Conservation (phyloP, 2,329 filamentous ascomycete species). For the Didymosphaeria variabile region DNA sequence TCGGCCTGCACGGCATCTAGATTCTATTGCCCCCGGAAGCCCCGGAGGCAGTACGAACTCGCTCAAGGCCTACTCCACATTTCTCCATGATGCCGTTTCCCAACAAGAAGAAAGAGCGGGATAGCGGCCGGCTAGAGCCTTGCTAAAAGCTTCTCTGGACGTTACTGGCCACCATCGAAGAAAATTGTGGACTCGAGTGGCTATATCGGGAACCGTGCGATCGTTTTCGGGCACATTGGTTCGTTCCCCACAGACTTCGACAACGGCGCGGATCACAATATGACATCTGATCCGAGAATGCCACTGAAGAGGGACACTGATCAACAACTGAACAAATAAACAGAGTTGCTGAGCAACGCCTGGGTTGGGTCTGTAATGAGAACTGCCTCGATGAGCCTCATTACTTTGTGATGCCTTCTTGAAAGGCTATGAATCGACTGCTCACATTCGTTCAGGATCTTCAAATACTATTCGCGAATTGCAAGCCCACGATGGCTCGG, state of each 20-base stretch:
- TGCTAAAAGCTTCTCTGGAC: background rate
- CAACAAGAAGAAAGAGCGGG: constrained; percentile 5
- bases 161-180: background rate
- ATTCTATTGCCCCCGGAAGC: background rate
- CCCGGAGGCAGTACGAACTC: background rate
- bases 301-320: background rate
- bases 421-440: background rate
- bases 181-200: background rate
- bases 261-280: background rate
- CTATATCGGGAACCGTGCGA: constrained; percentile 1
- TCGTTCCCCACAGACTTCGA: constrained; percentile 7
- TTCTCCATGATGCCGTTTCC: constrained; percentile 9
- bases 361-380: background rate
- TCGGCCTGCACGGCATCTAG: background rate
- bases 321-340: background rate
- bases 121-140: background rate
- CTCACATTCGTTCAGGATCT: background rate
- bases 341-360: background rate
- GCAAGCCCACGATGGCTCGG: background rate
- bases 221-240: background rate
- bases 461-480: background rate
- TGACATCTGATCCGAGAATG: background rate
- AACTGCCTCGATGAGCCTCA: background rate
- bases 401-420: background rate
- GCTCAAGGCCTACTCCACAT: constrained; percentile 3